Evolutionary conservation across 768 basidiomycete species (phyloP).

Genomic region (Lactifluus volemus): DNA sequence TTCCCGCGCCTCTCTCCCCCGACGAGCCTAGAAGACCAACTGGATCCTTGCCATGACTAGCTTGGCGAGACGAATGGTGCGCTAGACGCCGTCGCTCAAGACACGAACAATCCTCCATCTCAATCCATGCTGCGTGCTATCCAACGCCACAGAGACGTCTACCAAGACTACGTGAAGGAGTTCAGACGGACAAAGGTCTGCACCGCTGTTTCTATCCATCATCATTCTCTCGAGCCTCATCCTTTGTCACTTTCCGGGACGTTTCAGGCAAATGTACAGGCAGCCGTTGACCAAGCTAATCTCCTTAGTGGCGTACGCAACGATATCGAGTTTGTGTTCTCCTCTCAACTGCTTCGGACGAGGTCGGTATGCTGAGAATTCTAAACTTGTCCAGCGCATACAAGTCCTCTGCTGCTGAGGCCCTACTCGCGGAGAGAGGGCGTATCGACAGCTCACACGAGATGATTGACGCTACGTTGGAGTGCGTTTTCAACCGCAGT

Average conservation of each 20-base stretch:
- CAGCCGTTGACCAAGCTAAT: conserved; percentile 79
- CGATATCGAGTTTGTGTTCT: conserved; percentile 76
- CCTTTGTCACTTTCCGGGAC: neutral
- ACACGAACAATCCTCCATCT: conserved; percentile 61
- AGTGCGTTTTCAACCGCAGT: conserved; percentile 40
- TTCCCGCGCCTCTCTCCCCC: neutral
- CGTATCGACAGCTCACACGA: conserved; percentile 88
- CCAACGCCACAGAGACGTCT: conserved; percentile 83
- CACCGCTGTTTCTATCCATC: neutral
- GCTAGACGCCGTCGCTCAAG: conserved; percentile 55
- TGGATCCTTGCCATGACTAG: conserved; percentile 34
- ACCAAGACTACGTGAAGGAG: conserved; percentile 82
- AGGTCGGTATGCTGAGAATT: neutral
- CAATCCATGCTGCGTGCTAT: conserved; percentile 83
- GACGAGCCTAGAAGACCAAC: conserved; percentile 7
- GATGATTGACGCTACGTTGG: conserved; percentile 89
- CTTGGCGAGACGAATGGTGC: conserved; percentile 83
- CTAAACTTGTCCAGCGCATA: conserved; percentile 53
- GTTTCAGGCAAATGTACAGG: conserved; percentile 62
- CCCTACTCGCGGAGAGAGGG: conserved; percentile 78
- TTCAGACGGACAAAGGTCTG: conserved; percentile 76
- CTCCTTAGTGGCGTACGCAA: conserved; percentile 85
- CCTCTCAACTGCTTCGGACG: neutral
- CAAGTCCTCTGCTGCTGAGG: conserved; percentile 82
- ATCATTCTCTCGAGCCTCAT: too few relatives aligned